Conservation (phyloP, 805 yeast genomes). For the Peterozyma toletana region DNA sequence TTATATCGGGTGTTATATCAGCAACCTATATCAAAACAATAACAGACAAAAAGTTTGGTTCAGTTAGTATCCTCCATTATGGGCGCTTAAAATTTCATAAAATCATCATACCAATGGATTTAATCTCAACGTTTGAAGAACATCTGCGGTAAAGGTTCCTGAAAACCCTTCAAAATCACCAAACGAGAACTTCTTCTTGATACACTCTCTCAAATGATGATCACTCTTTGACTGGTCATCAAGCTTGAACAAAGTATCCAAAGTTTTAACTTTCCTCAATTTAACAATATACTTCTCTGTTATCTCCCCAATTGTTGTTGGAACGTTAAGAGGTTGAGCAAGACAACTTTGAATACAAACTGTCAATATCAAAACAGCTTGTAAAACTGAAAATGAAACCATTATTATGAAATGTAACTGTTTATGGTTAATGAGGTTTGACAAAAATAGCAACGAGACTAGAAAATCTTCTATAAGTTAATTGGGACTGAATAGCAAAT, state of each 20-base stretch:
- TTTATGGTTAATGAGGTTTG: too few species aligned
- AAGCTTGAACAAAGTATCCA: constrained; percentile 6
- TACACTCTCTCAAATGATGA: constrained; percentile 37
- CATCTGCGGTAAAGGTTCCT: constrained; percentile 47
- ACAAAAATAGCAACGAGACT: too few species aligned
- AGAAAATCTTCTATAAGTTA: too few species aligned
- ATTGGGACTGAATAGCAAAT: too few species aligned
- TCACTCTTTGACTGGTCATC: constrained; percentile 13
- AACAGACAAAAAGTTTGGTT: not conserved
- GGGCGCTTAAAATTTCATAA: not conserved
- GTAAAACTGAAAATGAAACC: too few species aligned
- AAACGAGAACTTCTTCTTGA: constrained; percentile 50
- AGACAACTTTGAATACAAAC: not conserved
- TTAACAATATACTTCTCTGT: constrained; percentile 6
- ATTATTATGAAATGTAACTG: too few species aligned
- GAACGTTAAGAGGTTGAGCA: not conserved
- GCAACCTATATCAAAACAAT: constrained; percentile 30
- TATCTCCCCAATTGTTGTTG: not conserved
- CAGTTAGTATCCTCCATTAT: not conserved
- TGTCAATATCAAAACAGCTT: not conserved
- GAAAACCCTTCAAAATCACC: constrained; percentile 69
- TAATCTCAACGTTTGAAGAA: constrained; percentile 36
- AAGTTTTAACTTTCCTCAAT: constrained; percentile 4
- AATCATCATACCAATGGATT: constrained; percentile 42
- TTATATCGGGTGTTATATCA: constrained; percentile 61